Evolutionary conservation across 1,284 basidiomycete species (phyloP), one percentile per base, ranked within the genome.

Genomic region (Lignosus rhinocerotis): DNA sequence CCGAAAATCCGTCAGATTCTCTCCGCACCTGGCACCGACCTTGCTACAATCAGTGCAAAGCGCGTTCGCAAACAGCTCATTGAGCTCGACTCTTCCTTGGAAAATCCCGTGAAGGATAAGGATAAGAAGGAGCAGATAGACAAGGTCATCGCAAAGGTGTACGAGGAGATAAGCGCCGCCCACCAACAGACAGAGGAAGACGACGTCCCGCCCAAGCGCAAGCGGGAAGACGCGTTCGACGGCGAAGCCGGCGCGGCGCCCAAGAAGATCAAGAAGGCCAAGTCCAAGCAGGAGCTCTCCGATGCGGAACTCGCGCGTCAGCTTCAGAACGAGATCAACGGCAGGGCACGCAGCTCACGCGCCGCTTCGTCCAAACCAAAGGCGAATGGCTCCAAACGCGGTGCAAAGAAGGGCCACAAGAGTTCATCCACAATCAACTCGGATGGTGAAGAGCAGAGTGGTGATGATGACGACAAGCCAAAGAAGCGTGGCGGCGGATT

Each of bases 31-130:
- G 84, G 82, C 50, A 85, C 82, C 50, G 87, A 92, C 76, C 79
- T 92, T 65, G 62, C 76, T 45, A 88, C 85, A 44, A 89, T 92
- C 72, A 89, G 86, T 67, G 89, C 89, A 53, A 91, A 88, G 75
- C 84, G 85, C 75, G 90, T 92, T 66, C 81, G 90, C 62, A 84
- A 84, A 61, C 79, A 83, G 68, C 76, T 92, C 43, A 70, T 83
- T 59, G 79, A 78, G 52, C 70, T 79, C 56, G 79, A 82, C 59
- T 73, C 81, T 30, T 72, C 76, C 8, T 68, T 90, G 6, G 56
- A 78, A 19, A 82, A 84, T 44, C 74, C 80, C 59, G 65, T 91
- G 53, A 86, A 81, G 64, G 78, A 80, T 63, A 75, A 85, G 71
- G 78, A 80, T 63, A 75, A 85, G 71, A 88, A 84, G 67, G 70